Conservation (phyloP, 208 protist species). For the Crithidia expoeki region DNA sequence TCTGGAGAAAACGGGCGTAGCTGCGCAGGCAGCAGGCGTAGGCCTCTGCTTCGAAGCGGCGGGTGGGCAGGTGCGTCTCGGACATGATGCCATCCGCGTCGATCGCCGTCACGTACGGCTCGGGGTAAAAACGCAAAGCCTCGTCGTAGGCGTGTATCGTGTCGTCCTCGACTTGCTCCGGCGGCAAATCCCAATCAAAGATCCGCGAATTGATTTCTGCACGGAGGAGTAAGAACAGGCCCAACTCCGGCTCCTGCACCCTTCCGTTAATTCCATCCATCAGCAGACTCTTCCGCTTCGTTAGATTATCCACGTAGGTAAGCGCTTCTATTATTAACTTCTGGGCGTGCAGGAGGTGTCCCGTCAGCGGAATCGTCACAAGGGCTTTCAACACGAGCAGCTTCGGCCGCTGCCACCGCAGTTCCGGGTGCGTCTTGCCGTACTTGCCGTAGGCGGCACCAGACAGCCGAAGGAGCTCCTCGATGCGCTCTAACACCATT, state of each 20-base stretch:
- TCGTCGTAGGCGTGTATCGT: constrained; percentile 24
- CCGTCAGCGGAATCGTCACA: constrained; percentile 68
- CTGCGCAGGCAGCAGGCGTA: constrained; percentile 68
- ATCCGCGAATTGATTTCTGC: constrained; percentile 71
- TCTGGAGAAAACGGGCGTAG: constrained; percentile 73
- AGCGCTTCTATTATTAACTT: constrained; percentile 53
- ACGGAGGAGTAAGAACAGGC: constrained; percentile 68
- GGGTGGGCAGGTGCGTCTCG: constrained; percentile 22
- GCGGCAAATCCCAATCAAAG: constrained; percentile 63
- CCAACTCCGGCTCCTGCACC: constrained; percentile 66
- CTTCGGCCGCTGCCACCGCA: constrained; percentile 79
- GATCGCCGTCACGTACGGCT: constrained; percentile 59
- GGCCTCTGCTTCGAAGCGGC: constrained; percentile 55
- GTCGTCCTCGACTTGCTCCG: constrained; percentile 23
- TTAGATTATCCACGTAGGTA: constrained; percentile 55
- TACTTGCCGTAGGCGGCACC: constrained; percentile 39
- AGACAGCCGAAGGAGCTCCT: constrained; percentile 61
- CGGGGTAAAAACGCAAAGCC: constrained; percentile 69
- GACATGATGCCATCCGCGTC: constrained; percentile 83
- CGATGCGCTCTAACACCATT: constrained; percentile 68
- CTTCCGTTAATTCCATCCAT: constrained; percentile 56
- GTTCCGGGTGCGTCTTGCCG: constrained; percentile 31
- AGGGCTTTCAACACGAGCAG: constrained; percentile 75
- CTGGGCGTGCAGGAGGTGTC: constrained; percentile 66
- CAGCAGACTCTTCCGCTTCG: constrained; percentile 41